phyloP scores from a whole-genome alignment of 495 filamentous ascomycete genomes.

The Hyaloscypha hepaticicola region DNA sequence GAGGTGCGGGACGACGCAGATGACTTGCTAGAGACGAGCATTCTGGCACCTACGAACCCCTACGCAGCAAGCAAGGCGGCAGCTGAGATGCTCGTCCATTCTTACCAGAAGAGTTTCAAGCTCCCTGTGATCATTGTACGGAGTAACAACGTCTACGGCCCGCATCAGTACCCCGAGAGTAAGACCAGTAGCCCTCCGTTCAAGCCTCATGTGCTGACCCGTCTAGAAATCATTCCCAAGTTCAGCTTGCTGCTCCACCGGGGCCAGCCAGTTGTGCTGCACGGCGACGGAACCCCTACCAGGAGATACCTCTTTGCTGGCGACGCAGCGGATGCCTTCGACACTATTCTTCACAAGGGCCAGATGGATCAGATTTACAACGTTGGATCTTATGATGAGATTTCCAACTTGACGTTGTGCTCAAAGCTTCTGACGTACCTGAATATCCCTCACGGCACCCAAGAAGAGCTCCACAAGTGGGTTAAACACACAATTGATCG shows the following conservation, averaged over 20 bases:
- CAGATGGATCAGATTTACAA: conserved; percentile 69
- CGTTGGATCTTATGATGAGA: conserved; percentile 65
- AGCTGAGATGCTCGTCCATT: conserved; percentile 77
- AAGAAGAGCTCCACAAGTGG: conserved; percentile 50
- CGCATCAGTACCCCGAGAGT: conserved; percentile 80
- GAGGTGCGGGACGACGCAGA: conserved; percentile 63
- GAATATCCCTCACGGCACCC: conserved; percentile 40
- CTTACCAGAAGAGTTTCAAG: conserved; percentile 70
- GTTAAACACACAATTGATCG: conserved; percentile 66
- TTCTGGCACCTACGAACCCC: conserved; percentile 70
- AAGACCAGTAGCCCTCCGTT: conserved; percentile 31
- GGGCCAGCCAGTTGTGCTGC: conserved; percentile 57
- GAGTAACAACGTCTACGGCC: conserved; percentile 78
- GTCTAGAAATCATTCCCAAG: conserved; percentile 72
- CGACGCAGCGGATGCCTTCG: conserved; percentile 74
- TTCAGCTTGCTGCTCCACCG: conserved; percentile 65
- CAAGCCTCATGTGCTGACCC: conserved; percentile 25
- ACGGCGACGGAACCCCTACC: conserved; percentile 66
- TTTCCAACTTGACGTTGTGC: conserved; percentile 62
- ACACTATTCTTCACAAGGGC: conserved; percentile 73
- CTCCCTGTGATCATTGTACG: conserved; percentile 69
- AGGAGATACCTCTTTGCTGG: conserved; percentile 69
- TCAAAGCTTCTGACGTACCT: conserved; percentile 54
- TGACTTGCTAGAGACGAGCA: conserved; percentile 59
- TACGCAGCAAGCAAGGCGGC: conserved; percentile 78